These are phyloP conservation scores for Metschnikowia koreensis DNA, from an alignment of 805 yeast species.

Conservation along the genomic window DNA sequence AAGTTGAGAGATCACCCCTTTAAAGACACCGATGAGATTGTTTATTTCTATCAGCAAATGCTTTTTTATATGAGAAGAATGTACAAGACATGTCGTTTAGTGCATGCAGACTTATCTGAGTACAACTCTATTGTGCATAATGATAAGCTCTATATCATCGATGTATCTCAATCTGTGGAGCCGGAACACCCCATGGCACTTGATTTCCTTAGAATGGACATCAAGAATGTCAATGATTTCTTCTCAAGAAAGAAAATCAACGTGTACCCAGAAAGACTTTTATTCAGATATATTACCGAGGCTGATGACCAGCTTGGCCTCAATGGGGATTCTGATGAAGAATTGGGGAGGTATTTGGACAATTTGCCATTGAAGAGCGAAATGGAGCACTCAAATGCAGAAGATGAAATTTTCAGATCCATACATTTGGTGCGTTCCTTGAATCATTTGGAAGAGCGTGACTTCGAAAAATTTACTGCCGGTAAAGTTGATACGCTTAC, in stretches of 20 bases:
- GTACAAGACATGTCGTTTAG: conserved; percentile 84
- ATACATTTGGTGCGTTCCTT: conserved; percentile 73
- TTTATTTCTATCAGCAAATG: conserved; percentile 71
- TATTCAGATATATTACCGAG: conserved; percentile 75
- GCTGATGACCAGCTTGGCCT: conserved; percentile 37
- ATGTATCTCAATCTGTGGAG: conserved; percentile 96
- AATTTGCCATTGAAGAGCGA: conserved; percentile 58
- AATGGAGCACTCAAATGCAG: conserved; percentile 52
- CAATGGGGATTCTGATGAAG: conserved; percentile 40
- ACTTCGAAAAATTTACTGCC: conserved; percentile 70
- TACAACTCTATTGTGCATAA: conserved; percentile 88
- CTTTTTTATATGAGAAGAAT: conserved; percentile 80
- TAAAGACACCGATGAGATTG: conserved; percentile 62
- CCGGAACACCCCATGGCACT: conserved; percentile 97
- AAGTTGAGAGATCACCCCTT: conserved; percentile 81
- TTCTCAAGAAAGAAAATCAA: conserved; percentile 69
- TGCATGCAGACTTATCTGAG: conserved; percentile 96
- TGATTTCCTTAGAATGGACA: conserved; percentile 95
- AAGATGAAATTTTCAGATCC: conserved; percentile 85
- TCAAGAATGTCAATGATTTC: conserved; percentile 89
- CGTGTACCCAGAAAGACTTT: conserved; percentile 75
- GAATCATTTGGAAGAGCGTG: conserved; percentile 86
- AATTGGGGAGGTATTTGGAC: conserved; percentile 42
- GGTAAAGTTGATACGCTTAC: conserved; percentile 81
- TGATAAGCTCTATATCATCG: conserved; percentile 78